Conservation (phyloP, 352 stramenopile genomes). For the Phytophthora cactorum region DNA sequence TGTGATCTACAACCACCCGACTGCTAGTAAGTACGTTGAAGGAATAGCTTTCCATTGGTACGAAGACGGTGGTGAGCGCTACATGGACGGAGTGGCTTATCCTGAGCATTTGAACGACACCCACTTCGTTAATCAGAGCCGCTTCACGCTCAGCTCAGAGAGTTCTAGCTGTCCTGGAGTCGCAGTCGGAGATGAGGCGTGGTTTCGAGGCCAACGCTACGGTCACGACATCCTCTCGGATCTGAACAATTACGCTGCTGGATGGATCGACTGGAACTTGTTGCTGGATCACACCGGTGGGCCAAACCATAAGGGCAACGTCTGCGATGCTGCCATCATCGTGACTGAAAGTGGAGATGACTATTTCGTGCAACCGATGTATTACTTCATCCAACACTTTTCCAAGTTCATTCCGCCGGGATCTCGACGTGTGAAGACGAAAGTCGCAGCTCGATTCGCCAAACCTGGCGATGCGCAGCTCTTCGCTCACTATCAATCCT, state of each 20-base stretch:
- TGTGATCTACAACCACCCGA: constrained; percentile 65
- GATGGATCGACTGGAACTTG: constrained; percentile 94
- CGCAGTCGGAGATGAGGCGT: constrained; percentile 58
- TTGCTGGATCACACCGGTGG: constrained; percentile 88
- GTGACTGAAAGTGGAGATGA: constrained; percentile 58
- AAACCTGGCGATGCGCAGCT: constrained; percentile 64
- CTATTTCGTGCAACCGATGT: constrained; percentile 85
- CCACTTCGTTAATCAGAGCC: constrained; percentile 60
- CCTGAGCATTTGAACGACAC: constrained; percentile 83
- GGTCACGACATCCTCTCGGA: constrained; percentile 92
- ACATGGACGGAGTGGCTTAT: constrained; percentile 76
- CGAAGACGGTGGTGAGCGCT: constrained; percentile 35
- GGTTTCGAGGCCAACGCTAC: constrained; percentile 87
- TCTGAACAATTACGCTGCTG: constrained; percentile 85
- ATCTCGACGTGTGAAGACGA: constrained; percentile 56
- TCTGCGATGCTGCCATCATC: constrained; percentile 81
- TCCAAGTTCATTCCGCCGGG: constrained; percentile 81
- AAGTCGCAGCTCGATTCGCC: constrained; percentile 54
- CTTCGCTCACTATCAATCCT: constrained; percentile 53
- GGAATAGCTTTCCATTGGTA: constrained; percentile 94
- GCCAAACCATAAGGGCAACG: constrained; percentile 88
- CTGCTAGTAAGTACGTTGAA: constrained; percentile 77
- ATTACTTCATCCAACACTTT: constrained; percentile 91
- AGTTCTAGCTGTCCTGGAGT: constrained; percentile 77
- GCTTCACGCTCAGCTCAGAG: constrained; percentile 74